Base-by-base conservation (phyloP, 192 early-diverging fungal species). In the Spizellomyces sp. region DNA sequence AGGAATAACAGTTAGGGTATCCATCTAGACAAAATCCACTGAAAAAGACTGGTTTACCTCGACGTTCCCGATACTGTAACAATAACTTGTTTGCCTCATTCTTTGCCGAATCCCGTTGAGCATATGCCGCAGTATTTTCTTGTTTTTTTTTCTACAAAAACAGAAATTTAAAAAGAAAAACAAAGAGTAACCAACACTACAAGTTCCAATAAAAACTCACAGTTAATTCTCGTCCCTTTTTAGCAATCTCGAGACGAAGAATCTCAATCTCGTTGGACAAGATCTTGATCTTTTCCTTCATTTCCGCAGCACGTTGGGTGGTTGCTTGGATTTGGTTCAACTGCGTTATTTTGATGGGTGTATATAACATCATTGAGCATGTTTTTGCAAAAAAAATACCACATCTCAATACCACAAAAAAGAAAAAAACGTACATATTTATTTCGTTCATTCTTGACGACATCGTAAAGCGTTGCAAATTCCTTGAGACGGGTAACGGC, bases 381-480 rank as follows among this genome's bases (percentile, higher is more conserved):
- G 27, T 45, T 19, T 4, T 21, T 42, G 55, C n/a, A 62, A 47
- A 27, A 8, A 0, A 4, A 22, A 22, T 22, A 42, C 41, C 59
- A n/a, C 1, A 45, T 12, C 1, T 64, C 43, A 44, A 36, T 36
- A 36, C 27, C 27, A 36, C 27, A 36, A 36, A 0, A 36, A 36
- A 3, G 3, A 36, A 36, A 36, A 36, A 2, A 36, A 72, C 77
- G 67, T 56, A 86, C 83, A 59, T 88, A 88, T 76, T 86, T 85
- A 77, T 88, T 88, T 57, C 87, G 63, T 77, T 88, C 87, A 61
- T 87, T 87, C 62, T 88, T 88, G 36, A 88, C 87, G 41, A 85
- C 66, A 55, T 88, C 86, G 66, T 88, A 87, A 17, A 83, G 69
- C 14, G 80, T 73, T 15, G 79, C 77, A 77, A 88, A 87, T 43